Base-by-base conservation (phyloP, 306 rosid species). In the Prinsepia uniflora region DNA sequence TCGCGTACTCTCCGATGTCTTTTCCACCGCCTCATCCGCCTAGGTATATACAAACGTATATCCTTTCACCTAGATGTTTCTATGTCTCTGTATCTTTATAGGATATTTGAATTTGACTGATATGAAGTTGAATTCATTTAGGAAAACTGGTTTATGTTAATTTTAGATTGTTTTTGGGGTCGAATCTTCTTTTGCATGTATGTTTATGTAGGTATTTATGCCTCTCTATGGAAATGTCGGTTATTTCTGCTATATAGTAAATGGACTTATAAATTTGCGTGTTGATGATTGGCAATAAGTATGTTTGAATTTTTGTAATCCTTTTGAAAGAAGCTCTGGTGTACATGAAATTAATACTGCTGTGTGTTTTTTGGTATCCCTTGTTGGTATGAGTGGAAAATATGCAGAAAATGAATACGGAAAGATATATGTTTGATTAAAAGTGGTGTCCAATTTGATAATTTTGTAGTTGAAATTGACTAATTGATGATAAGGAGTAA, bases 1-100 rank as follows among this genome's bases (percentile, higher is more conserved):
- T 70, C 11, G 42, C 24, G 8, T 1, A 47, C 74, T 72, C 60
- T 49, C 74, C 54, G 56, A 79, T 79, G 82, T 63, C 71, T 54
- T 17, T 56, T 20, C 59, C 78, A 49, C 53, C 22, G 18, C 14
- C 24, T 3, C 15, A 67, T 48, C 14, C 24, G 6, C 15, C 72
- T 57, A 55, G 79, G 82, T 79, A 79, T 43, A 2, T 4, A 43
- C 18, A 20, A 65, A 6, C 20, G 19, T 62, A 18, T 42, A 40
- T 48, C 34, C 57, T 36, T 41, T 15, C 13, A 20, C 65, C 9
- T 12, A 2, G 12, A 15, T 5, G 9, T 61, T 7, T 59, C 8
- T 14, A 6, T 14, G 9, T 39, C 7, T 36, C 7, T 15, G 14
- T 3, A 36, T 60, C 44, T 39, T 20, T 72, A n/a, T 12, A 56